Conservation (phyloP, 148 eudicot genomes). For the Suaeda aralocaspica region DNA sequence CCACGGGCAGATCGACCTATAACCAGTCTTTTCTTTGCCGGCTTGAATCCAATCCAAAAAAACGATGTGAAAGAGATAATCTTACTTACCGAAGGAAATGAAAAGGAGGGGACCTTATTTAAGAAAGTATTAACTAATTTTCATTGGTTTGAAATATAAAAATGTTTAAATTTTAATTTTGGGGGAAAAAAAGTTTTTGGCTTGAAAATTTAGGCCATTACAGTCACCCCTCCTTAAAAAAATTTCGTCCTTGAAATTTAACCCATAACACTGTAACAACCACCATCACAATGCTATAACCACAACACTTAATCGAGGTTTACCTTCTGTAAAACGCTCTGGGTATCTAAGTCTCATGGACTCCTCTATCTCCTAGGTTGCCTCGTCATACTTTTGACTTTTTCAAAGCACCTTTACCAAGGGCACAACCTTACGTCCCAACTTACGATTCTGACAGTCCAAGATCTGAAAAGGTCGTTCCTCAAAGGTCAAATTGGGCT, state of each 20-base stretch:
- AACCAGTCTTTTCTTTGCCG: too few relatives aligned
- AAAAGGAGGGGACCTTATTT: too few relatives aligned
- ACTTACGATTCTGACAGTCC: not conserved
- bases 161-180: too few relatives aligned
- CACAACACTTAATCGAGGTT: not conserved
- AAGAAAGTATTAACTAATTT: too few relatives aligned
- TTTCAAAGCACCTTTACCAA: not conserved
- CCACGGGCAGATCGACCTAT: too few relatives aligned
- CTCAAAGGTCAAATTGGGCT: not conserved
- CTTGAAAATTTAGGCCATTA: not conserved
- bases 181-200: too few relatives aligned
- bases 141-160: too few relatives aligned
- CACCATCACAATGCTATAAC: not conserved
- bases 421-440: not conserved
- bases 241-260: not conserved
- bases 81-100: too few relatives aligned
- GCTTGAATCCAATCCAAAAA: too few relatives aligned
- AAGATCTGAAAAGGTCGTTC: not conserved
- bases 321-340: not conserved
- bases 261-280: not conserved
- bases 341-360: not conserved
- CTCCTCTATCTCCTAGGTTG: too few relatives aligned
- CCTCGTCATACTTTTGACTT: not conserved
- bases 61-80: too few relatives aligned
- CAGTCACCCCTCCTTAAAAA: not conserved